Conservation (phyloP, 2,329 filamentous ascomycete genomes). For the Aspergillus candidus region DNA sequence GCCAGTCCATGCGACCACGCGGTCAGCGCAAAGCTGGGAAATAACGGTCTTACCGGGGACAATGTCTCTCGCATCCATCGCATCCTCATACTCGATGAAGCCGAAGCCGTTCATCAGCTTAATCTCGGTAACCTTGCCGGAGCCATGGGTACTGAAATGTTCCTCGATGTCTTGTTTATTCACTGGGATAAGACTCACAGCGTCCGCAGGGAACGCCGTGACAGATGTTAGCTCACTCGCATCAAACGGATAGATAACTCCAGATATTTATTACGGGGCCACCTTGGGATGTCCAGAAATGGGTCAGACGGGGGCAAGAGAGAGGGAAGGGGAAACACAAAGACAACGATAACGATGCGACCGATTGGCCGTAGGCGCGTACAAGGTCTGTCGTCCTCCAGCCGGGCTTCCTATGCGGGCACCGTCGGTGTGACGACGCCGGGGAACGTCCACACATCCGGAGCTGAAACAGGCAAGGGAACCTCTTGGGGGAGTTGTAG, state of each 20-base stretch:
- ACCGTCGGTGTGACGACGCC: no score
- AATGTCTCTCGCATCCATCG: conserved; percentile 95
- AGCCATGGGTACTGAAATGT: conserved; percentile 92
- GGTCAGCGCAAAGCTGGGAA: conserved; percentile 7
- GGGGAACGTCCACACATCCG: conserved; percentile 14
- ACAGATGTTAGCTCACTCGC: conserved; percentile 27
- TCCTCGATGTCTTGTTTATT: conserved; percentile 95
- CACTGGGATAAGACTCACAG: conserved; percentile 53
- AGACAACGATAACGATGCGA: no score
- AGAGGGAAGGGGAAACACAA: no score
- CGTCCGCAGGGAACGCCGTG: conserved; percentile 24
- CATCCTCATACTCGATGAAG: conserved; percentile 99
- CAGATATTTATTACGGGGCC: conserved; percentile 9
- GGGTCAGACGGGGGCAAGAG: no score
- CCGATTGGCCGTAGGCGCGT: no score
- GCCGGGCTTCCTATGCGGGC: no score
- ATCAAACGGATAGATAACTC: conserved; percentile 20
- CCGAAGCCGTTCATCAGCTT: conserved; percentile 99
- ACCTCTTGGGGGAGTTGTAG: conserved; percentile 19
- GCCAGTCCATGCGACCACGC: conserved; percentile 12
- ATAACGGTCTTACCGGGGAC: conserved; percentile 71
- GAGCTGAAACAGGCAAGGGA: conserved; percentile 12
- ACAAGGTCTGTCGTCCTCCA: no score
- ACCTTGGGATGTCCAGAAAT: conserved; percentile 12
- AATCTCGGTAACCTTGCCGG: conserved; percentile 96